Percentiles rank a stretch among this genome's conserved stretches.
phyloP scores from a whole-genome alignment of 2,329 filamentous ascomycete species.

The Stachybotrys chlorohalonatus region DNA sequence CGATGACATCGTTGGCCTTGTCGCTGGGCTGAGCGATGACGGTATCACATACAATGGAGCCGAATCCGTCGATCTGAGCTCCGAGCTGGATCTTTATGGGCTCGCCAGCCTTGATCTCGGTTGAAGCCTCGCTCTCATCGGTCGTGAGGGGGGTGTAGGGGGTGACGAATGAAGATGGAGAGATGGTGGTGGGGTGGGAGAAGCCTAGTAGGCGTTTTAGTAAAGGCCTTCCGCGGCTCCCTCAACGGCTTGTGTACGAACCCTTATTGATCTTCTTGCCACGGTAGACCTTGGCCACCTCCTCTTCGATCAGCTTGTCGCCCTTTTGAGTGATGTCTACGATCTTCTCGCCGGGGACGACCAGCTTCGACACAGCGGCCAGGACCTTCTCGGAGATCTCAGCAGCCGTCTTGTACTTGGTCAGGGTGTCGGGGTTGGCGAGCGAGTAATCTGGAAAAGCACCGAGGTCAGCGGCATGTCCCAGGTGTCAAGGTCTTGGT shows the following conservation, averaged over 20 bases:
- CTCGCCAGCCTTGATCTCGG: conserved; percentile 75
- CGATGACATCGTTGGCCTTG: conserved; percentile 53
- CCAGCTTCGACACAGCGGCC: conserved; percentile 66
- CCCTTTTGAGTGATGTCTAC: conserved; percentile 91
- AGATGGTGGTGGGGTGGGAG: conserved; percentile 89
- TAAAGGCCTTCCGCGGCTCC: not conserved
- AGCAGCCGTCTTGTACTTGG: conserved; percentile 97
- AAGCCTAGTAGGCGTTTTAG: conserved; percentile 49
- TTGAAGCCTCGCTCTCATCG: conserved; percentile 75
- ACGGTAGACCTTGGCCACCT: conserved; percentile 92
- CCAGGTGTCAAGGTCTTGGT: not conserved
- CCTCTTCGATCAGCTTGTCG: conserved; percentile 89
- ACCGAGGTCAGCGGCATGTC: not conserved
- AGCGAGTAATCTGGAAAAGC: conserved; percentile 65
- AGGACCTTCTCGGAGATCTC: conserved; percentile 94
- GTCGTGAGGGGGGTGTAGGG: conserved; percentile 89
- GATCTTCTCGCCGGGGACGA: conserved; percentile 83
- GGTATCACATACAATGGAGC: conserved; percentile 91
- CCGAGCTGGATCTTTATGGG: conserved; percentile 97
- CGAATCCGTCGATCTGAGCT: conserved; percentile 95
- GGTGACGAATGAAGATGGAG: conserved; percentile 87
- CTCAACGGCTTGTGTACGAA: conserved; percentile 23
- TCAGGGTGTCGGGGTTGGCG: conserved; percentile 87
- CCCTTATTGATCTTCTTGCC: conserved; percentile 96
- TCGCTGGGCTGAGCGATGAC: conserved; percentile 61